phyloP scores from a whole-genome alignment of 495 filamentous ascomycete species.

The Talaromyces trachyspermus region DNA sequence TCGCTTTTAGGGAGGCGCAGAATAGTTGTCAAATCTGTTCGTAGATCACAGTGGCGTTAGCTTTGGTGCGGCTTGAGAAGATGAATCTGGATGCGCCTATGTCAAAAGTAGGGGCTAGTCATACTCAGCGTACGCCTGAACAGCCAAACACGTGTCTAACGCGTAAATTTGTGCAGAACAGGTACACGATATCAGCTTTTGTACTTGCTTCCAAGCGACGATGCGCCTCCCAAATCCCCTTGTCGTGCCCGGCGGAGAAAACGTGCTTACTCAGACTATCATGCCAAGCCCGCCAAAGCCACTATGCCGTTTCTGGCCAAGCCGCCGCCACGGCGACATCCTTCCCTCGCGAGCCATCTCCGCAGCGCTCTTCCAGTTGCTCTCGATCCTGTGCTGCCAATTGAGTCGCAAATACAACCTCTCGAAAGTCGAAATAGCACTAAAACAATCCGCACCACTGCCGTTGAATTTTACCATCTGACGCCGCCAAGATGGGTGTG shows the following conservation, averaged over 20 bases:
- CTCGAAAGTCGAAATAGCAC: neutral
- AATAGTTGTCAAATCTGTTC: slow-evolving; percentile 1
- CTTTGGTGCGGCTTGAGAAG: neutral
- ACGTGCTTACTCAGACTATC: slow-evolving; percentile 40
- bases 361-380: slow-evolving; percentile 15
- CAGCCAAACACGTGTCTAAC: slow-evolving; percentile 19
- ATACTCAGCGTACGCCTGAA: neutral
- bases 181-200: slow-evolving; percentile 8
- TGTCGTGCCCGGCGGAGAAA: slow-evolving; percentile 27
- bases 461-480: no score
- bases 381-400: slow-evolving; percentile 9
- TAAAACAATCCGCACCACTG: no score
- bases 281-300: slow-evolving; percentile 10
- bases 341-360: neutral
- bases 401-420: neutral
- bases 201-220: slow-evolving; percentile 24
- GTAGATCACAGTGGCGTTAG: slow-evolving; percentile 6
- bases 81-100: neutral
- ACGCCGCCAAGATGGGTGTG: slow-evolving; percentile 71
- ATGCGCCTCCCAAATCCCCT: slow-evolving; percentile 31
- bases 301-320: slow-evolving; percentile 33
- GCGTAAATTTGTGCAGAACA: slow-evolving; percentile 29
- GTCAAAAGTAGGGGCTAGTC: neutral
- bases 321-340: neutral
- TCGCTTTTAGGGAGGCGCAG: neutral